Evolutionary conservation across 371 early-diverging fungal genomes (phyloP), one percentile per base, ranked within the genome.

Genomic region (Rhizopus microsporus): DNA sequence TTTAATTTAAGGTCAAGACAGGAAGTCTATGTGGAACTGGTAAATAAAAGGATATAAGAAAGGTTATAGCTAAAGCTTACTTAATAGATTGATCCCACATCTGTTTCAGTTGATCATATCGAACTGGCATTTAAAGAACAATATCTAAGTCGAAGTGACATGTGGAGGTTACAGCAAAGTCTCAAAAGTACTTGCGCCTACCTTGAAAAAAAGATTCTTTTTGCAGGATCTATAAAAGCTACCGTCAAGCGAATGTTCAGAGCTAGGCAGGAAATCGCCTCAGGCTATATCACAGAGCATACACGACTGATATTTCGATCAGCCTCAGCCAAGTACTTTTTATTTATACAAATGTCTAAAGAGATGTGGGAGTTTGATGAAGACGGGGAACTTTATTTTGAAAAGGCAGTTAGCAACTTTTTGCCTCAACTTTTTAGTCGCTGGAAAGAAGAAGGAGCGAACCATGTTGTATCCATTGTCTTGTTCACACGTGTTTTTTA

Each of bases 361-460:
- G 98, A 97, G 75, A 95, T 96, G 94, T 93, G 93, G 92, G 92
- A 95, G 40, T 97, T 96, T 76, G 95, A 93, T 54, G 95, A 96
- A 60, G 96, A 96, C 64, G 96, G 97, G 5, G 93, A 96, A 58
- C 77, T 95, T 17, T 93, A 88, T 65, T 92, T 89, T 70, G 97
- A 95, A 72, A 94, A 93, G 69, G 91, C 89, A 1, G 86, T 96
- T 33, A 87, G 92, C 62, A 89, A 91, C 43, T 94, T 97, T 66
- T 68, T 97, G 8, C 93, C 94, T 0, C 91, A 94, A 38, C 79
- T 98, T 34, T 96, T 96, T 72, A 75, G 75, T 47, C 78, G 85
- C 46, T 98, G 98, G 98, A 89, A 88, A 55, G 83, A 81, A 9
- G 64, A 82, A 29, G 87, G 90, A 23, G 86, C 94, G 45, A 98